A percentile compares a stretch with the other conserved stretches of the same genome.
Evolutionary conservation across 1,284 basidiomycete genomes (phyloP).

Genomic region (Lentinula novae-zelandiae): DNA sequence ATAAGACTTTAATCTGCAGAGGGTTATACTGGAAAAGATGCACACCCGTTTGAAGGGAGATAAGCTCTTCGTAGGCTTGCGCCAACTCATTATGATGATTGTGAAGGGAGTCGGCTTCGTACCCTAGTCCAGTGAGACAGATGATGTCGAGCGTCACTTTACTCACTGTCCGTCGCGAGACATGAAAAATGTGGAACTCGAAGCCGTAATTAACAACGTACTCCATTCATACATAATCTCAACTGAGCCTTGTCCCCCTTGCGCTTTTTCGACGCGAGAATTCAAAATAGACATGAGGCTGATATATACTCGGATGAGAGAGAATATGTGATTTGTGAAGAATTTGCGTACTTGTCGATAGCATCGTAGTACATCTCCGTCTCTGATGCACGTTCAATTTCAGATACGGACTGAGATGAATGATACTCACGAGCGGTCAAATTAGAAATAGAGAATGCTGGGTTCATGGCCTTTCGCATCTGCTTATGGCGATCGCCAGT

Average conservation of each 20-base stretch:
- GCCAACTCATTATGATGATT: constrained; percentile 45
- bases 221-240: constrained; percentile 46
- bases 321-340: neutral
- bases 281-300: constrained; percentile 39
- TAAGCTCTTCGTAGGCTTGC: constrained; percentile 40
- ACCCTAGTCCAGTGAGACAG: constrained; percentile 46
- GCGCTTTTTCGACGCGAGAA: constrained; percentile 1
- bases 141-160: constrained; percentile 51
- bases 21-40: neutral
- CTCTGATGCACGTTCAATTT: constrained; percentile 27
- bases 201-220: constrained; percentile 22
- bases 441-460: constrained; percentile 43
- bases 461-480: constrained; percentile 48
- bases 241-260: constrained; percentile 23
- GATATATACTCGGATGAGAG: neutral
- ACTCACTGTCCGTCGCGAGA: constrained; percentile 31
- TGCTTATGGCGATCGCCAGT: constrained; percentile 44
- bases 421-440: constrained; percentile 39
- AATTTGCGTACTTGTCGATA: constrained; percentile 34
- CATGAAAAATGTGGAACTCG: neutral
- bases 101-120: constrained; percentile 41
- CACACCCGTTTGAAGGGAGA: constrained; percentile 38
- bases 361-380: constrained; percentile 46
- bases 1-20: neutral
- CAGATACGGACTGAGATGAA: neutral